Percentiles rank a stretch among this genome's conserved stretches.
phyloP scores from a whole-genome alignment of 352 stramenopile genomes.

The Phytophthora niederhauseri region DNA sequence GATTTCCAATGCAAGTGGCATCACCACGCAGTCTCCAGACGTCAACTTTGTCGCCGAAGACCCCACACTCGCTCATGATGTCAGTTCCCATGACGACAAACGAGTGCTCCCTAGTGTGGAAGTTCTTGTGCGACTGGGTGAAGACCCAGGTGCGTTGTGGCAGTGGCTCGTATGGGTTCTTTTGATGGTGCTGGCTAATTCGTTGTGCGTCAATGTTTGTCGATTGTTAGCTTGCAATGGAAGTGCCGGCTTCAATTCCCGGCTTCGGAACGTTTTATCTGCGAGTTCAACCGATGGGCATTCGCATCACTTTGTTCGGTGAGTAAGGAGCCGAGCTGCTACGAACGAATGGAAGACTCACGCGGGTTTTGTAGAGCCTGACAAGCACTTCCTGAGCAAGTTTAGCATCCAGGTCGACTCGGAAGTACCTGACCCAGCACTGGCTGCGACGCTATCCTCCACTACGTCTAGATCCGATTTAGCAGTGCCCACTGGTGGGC shows the following conservation, averaged over 20 bases:
- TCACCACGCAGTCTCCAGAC: background rate
- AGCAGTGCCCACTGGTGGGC: background rate
- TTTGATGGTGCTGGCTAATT: background rate
- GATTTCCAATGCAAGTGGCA: background rate
- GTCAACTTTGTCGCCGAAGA: conserved; percentile 39
- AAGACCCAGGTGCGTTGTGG: conserved; percentile 52
- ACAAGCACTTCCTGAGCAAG: conserved; percentile 57
- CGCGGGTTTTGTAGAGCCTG: conserved; percentile 52
- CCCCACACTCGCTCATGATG: conserved; percentile 55
- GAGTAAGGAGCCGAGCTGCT: conserved; percentile 3
- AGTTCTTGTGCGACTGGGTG: conserved; percentile 76
- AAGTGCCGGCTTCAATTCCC: conserved; percentile 68
- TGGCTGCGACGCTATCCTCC: conserved; percentile 11
- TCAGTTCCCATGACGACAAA: conserved; percentile 52
- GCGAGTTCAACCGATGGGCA: conserved; percentile 50
- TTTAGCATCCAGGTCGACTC: conserved; percentile 50
- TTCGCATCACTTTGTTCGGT: conserved; percentile 73
- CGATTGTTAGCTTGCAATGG: conserved; percentile 65
- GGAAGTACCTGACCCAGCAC: conserved; percentile 22
- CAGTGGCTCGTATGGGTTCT: background rate
- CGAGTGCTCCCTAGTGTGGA: conserved; percentile 64
- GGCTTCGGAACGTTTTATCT: conserved; percentile 71
- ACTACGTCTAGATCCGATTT: conserved; percentile 8
- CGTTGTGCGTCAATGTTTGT: background rate
- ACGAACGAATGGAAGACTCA: background rate